phyloP scores from a whole-genome alignment of 108 stramenopile species.

The Mayamaea pseudoterrestris region DNA sequence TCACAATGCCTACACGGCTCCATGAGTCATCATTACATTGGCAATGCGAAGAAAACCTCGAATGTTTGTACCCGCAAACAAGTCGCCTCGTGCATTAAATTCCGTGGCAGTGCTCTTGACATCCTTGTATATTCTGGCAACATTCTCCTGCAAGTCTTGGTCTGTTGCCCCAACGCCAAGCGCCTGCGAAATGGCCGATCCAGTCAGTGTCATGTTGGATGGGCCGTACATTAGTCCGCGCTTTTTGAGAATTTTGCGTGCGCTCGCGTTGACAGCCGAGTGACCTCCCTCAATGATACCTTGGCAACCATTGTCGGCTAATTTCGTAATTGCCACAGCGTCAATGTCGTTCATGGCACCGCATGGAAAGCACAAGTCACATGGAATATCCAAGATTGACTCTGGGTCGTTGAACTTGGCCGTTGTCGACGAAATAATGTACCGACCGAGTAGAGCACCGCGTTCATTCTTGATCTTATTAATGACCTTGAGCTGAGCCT shows the following conservation, averaged over 20 bases:
- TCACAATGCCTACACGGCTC: constrained; percentile 70
- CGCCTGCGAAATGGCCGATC: constrained; percentile 66
- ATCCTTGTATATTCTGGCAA: constrained; percentile 66
- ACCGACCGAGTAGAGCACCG: constrained; percentile 83
- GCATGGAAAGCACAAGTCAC: constrained; percentile 92
- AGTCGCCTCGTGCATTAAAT: constrained; percentile 90
- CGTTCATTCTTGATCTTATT: constrained; percentile 90
- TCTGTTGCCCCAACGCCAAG: constrained; percentile 63
- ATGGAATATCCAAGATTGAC: constrained; percentile 69
- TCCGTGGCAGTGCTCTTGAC: constrained; percentile 87
- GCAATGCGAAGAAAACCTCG: constrained; percentile 93
- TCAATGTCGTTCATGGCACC: constrained; percentile 71
- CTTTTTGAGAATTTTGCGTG: constrained; percentile 65
- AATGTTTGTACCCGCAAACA: constrained; percentile 84
- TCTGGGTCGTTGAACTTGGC: constrained; percentile 82
- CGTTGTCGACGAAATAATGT: constrained; percentile 77
- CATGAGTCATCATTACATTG: constrained; percentile 89
- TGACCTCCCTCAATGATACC: constrained; percentile 89
- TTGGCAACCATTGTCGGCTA: constrained; percentile 88
- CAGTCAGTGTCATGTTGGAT: constrained; percentile 79
- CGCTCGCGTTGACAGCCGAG: constrained; percentile 57
- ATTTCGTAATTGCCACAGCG: constrained; percentile 40
- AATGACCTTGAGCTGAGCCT: constrained; percentile 78
- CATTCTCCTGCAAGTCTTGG: constrained; percentile 56
- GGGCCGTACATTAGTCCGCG: constrained; percentile 85